Evolutionary conservation across 208 protist genomes (phyloP).

Genomic region (Trypanosoma melophagium): DNA sequence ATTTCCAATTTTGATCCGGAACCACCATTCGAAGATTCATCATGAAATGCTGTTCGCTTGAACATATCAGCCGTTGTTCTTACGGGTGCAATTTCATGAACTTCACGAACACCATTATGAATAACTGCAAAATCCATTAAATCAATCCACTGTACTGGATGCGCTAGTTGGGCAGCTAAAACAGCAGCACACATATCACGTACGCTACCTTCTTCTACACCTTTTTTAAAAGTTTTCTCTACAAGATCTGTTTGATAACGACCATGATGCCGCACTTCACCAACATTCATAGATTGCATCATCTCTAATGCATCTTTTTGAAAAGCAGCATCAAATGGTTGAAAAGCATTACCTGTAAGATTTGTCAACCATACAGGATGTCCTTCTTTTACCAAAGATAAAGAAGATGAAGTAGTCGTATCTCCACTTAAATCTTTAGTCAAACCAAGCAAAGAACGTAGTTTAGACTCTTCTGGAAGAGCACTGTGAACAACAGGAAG

Average conservation of each 20-base stretch:
- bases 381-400: background rate
- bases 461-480: constrained; percentile 57
- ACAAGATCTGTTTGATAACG: constrained; percentile 55
- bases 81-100: constrained; percentile 69
- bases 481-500: constrained; percentile 64
- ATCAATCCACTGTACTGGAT: constrained; percentile 84
- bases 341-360: constrained; percentile 71
- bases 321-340: constrained; percentile 57
- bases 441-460: constrained; percentile 59
- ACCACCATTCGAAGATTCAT: background rate
- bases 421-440: background rate
- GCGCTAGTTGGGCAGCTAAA: constrained; percentile 71
- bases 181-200: constrained; percentile 73
- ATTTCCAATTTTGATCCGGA: constrained; percentile 9
- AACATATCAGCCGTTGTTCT: constrained; percentile 76
- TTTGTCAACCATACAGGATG: constrained; percentile 79
- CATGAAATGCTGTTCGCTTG: constrained; percentile 49
- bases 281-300: constrained; percentile 69
- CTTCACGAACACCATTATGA: constrained; percentile 26
- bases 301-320: constrained; percentile 41
- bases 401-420: background rate
- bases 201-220: constrained; percentile 42
- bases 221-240: constrained; percentile 41
- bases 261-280: constrained; percentile 77
- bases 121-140: constrained; percentile 74